A percentile compares a stretch with the other conserved stretches of the same genome.
Conservation (phyloP, 805 yeast genomes). For the Cyberlindnera sargentensis region DNA sequence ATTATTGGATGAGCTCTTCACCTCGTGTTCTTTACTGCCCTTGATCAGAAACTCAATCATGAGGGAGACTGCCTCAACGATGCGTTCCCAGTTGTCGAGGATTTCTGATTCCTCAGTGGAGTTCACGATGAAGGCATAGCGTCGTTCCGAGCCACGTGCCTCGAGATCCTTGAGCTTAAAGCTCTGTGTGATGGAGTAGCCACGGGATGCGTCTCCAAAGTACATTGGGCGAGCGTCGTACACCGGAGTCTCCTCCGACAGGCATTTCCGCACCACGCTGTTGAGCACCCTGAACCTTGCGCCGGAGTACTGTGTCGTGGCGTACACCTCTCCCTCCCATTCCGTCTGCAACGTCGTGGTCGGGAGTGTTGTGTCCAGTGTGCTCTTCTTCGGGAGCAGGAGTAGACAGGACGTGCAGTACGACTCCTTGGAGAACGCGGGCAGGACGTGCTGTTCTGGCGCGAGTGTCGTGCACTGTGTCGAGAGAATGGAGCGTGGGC, state of each 20-base stretch:
- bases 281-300: conserved; percentile 46
- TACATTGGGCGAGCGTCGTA: conserved; percentile 56
- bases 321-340: conserved; percentile 23
- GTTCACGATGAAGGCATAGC: conserved; percentile 54
- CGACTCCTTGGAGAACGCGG: conserved; percentile 37
- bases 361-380: not conserved
- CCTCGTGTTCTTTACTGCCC: conserved; percentile 23
- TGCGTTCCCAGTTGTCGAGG: conserved; percentile 47
- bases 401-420: conserved; percentile 58
- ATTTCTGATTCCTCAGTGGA: conserved; percentile 47
- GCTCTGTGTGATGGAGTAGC: conserved; percentile 51
- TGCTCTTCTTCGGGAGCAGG: conserved; percentile 35
- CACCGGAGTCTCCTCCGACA: conserved; percentile 66
- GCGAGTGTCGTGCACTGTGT: conserved; percentile 38
- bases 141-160: conserved; percentile 70
- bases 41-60: conserved; percentile 35
- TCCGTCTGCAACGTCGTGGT: conserved; percentile 24
- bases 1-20: conserved; percentile 23
- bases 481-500: conserved; percentile 60
- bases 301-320: conserved; percentile 58
- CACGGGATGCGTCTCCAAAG: conserved; percentile 55
- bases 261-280: conserved; percentile 53
- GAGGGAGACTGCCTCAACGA: conserved; percentile 33
- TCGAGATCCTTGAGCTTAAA: conserved; percentile 57
- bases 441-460: conserved; percentile 23